phyloP scores from a whole-genome alignment of 2,329 filamentous ascomycete genomes.

The Colletotrichum eremochloae region DNA sequence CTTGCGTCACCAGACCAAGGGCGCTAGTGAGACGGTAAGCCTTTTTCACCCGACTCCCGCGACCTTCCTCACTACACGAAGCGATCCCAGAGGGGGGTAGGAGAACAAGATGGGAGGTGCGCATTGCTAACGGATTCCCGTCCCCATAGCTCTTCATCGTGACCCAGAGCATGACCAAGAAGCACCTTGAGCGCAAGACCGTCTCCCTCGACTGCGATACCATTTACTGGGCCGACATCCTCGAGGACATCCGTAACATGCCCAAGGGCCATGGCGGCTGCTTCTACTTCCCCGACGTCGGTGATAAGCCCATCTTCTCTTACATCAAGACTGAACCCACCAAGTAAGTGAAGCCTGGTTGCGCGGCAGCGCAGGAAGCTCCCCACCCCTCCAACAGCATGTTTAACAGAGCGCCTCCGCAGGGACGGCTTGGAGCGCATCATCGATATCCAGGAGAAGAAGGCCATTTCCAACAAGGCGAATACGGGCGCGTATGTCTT shows the following conservation, averaged over 20 bases:
- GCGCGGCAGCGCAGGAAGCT: background rate
- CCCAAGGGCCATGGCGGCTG: slow-evolving; percentile 46
- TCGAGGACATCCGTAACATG: slow-evolving; percentile 47
- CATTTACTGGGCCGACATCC: slow-evolving; percentile 51
- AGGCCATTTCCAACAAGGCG: slow-evolving; percentile 49
- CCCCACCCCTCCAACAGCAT: background rate
- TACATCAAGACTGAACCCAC: slow-evolving; percentile 48
- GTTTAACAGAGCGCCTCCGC: slow-evolving; percentile 3
- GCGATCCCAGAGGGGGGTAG: slow-evolving; percentile 8
- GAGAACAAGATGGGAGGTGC: background rate
- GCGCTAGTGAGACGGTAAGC: slow-evolving; percentile 49
- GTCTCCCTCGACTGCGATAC: slow-evolving; percentile 52
- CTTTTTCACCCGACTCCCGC: background rate
- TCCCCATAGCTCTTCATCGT: slow-evolving; percentile 47
- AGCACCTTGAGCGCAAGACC: slow-evolving; percentile 47
- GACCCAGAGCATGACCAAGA: slow-evolving; percentile 48
- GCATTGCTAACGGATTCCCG: slow-evolving; percentile 12
- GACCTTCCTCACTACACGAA: background rate
- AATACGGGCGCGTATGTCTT: slow-evolving; percentile 49
- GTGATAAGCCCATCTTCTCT: slow-evolving; percentile 49
- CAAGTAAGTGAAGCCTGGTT: slow-evolving; percentile 24
- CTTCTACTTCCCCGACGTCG: slow-evolving; percentile 48
- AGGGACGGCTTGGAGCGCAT: slow-evolving; percentile 45
- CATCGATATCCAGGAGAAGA: slow-evolving; percentile 49
- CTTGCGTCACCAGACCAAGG: slow-evolving; percentile 48